Conservation (phyloP, 1,284 basidiomycete species). For the Cystobasidium slooffiae region DNA sequence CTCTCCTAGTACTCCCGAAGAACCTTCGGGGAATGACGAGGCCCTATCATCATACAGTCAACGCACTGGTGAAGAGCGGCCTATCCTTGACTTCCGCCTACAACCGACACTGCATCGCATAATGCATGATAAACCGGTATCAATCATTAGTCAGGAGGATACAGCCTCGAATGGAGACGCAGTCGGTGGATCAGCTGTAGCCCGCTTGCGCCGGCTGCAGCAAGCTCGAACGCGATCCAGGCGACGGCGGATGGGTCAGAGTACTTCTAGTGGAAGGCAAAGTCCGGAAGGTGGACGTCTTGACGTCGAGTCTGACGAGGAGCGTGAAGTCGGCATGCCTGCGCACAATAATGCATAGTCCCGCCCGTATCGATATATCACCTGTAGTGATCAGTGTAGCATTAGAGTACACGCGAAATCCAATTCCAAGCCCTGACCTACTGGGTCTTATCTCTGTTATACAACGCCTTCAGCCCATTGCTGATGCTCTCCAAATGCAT, state of each 20-base stretch:
- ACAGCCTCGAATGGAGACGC: not conserved
- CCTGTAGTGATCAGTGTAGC: not conserved
- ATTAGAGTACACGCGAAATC: not conserved
- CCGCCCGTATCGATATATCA: not conserved
- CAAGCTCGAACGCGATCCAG: conserved; percentile 28
- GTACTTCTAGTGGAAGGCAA: not conserved
- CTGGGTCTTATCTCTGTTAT: not conserved
- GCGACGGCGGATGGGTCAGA: conserved; percentile 8
- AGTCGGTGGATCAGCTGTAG: not conserved
- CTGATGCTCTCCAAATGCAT: conserved; percentile 30
- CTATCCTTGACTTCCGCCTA: conserved; percentile 26
- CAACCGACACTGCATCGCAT: conserved; percentile 37
- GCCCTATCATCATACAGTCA: not conserved
- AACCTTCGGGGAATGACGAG: not conserved
- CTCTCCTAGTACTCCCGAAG: not conserved
- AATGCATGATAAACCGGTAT: conserved; percentile 30
- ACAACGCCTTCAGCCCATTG: conserved; percentile 34
- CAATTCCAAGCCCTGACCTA: not conserved
- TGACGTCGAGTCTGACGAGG: conserved; percentile 33
- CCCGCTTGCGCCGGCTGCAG: conserved; percentile 20
- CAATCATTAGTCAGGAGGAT: not conserved
- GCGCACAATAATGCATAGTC: not conserved
- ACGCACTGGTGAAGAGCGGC: not conserved
- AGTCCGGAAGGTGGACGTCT: not conserved
- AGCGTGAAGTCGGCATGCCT: conserved; percentile 28